phyloP scores from a whole-genome alignment of 1,284 basidiomycete species.

The Leccinum insolens region DNA sequence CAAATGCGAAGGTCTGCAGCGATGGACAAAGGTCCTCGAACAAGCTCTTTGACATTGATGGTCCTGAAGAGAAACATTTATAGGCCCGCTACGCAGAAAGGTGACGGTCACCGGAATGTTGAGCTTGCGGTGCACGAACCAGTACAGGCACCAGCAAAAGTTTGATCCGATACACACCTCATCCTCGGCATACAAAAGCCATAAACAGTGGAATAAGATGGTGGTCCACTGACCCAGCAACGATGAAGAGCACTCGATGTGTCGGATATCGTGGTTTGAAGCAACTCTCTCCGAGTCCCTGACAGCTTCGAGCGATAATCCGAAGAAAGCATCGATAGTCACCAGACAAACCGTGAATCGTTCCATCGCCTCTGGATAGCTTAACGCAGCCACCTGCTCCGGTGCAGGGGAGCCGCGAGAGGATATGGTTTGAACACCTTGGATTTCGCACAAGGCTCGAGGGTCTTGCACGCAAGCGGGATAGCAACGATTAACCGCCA shows the following conservation, averaged over 20 bases:
- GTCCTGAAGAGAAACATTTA: constrained; percentile 86
- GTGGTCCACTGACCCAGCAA: constrained; percentile 76
- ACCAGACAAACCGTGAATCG: constrained; percentile 44
- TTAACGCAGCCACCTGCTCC: constrained; percentile 47
- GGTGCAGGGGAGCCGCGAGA: constrained; percentile 52
- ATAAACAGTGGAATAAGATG: constrained; percentile 81
- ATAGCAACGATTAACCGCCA: too few relatives aligned
- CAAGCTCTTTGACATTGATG: constrained; percentile 89
- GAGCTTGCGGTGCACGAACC: too few relatives aligned
- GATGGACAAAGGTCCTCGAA: constrained; percentile 79
- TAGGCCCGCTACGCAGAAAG: constrained; percentile 50
- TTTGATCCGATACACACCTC: too few relatives aligned
- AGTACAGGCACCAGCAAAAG: too few relatives aligned
- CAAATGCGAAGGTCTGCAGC: constrained; percentile 83
- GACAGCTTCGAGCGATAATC: constrained; percentile 42
- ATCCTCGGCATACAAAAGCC: too few relatives aligned
- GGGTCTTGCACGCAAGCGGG: too few relatives aligned
- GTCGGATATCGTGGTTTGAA: constrained; percentile 84
- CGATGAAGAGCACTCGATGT: constrained; percentile 80
- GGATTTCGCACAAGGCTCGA: too few relatives aligned
- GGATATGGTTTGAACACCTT: constrained; percentile 25
- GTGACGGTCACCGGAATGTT: too few relatives aligned
- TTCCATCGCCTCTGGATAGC: constrained; percentile 76
- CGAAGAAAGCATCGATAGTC: neutral
- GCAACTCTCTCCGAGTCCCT: constrained; percentile 83